Evolutionary conservation across 306 rosid species (phyloP).

Genomic region (Lagenaria siceraria): DNA sequence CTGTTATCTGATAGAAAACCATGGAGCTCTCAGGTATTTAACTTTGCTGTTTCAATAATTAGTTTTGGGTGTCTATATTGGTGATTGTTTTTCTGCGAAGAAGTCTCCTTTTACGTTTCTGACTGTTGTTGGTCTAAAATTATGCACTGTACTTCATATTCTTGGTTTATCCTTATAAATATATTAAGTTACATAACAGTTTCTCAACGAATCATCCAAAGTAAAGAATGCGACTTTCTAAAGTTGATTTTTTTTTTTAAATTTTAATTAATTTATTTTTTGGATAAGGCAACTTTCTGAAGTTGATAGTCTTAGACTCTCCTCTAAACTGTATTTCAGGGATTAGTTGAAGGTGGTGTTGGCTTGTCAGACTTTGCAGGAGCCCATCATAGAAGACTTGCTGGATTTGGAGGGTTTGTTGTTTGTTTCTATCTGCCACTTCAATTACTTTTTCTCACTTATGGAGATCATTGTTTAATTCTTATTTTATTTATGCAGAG

Average conservation of each 20-base stretch:
- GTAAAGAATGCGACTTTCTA: not conserved
- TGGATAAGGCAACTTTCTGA: not conserved
- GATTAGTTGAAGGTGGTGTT: conserved; percentile 56
- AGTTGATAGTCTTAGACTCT: not conserved
- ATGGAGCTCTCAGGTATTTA: conserved; percentile 82
- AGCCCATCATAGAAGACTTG: conserved; percentile 52
- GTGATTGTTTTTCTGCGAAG: conserved; percentile 1
- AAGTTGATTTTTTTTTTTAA: too few species aligned
- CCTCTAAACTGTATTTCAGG: conserved; percentile 30
- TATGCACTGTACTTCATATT: not conserved
- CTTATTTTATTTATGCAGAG: conserved; percentile 31
- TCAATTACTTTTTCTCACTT: not conserved
- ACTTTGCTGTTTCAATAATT: not conserved
- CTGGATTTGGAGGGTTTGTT: conserved; percentile 52
- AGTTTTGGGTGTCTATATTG: not conserved
- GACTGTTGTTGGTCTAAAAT: not conserved
- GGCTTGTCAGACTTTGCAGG: conserved; percentile 69
- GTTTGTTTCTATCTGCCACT: not conserved
- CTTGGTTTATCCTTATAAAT: not conserved
- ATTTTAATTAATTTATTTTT: too few species aligned
- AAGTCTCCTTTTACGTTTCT: not conserved
- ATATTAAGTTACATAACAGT: not conserved
- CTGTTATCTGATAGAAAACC: conserved; percentile 65
- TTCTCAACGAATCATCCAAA: not conserved
- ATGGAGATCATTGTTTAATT: conserved; percentile 2